Evolutionary conservation across 345 rosid genomes (phyloP).

Genomic region (Boechera retrofracta): DNA sequence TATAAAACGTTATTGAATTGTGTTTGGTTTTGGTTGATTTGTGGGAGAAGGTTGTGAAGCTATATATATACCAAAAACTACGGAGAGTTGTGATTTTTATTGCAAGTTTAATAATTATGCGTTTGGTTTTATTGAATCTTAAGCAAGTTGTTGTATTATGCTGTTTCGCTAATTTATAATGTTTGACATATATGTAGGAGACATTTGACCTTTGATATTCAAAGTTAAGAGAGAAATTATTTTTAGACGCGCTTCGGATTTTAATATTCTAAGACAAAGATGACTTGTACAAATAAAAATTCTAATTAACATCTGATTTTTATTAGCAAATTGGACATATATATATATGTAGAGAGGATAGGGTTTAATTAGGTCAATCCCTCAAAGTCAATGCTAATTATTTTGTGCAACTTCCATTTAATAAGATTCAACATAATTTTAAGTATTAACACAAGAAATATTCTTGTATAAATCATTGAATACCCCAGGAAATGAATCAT

Average conservation of each 20-base stretch:
- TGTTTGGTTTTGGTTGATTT: background rate
- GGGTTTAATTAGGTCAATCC: background rate
- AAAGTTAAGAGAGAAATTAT: background rate
- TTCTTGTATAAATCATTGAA: no score
- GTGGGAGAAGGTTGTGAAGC: background rate
- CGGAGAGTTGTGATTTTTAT: background rate
- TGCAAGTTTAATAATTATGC: background rate
- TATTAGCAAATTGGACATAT: background rate
- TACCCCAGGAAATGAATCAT: no score
- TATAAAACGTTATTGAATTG: background rate
- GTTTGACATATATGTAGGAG: background rate
- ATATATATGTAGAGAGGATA: background rate
- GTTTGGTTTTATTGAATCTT: background rate
- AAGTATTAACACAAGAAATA: background rate
- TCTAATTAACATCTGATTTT: background rate
- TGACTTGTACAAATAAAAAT: constrained; percentile 14
- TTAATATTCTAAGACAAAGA: constrained; percentile 4
- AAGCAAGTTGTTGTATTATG: constrained; percentile 16
- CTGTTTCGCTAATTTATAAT: background rate
- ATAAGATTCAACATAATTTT: background rate
- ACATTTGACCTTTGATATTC: constrained; percentile 17
- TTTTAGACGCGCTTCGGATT: constrained; percentile 1
- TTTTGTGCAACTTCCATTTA: background rate
- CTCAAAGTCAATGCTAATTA: background rate
- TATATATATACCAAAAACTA: constrained; percentile 15